phyloP scores from a whole-genome alignment of 2,329 filamentous ascomycete genomes.

The Hypocrella siamensis region DNA sequence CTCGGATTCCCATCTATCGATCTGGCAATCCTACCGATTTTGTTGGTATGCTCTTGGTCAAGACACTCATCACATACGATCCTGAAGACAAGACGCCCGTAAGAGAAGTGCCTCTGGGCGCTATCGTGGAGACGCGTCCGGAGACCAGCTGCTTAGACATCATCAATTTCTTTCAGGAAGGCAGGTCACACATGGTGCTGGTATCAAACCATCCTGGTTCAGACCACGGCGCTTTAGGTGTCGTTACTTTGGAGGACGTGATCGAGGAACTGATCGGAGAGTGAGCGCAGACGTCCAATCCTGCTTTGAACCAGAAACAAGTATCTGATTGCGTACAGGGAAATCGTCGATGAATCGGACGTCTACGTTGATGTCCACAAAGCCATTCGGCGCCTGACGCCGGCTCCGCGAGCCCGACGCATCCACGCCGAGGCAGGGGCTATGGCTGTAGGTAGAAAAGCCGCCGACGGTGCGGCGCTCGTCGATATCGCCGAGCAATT shows the following conservation, averaged over 20 bases:
- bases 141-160: constrained; percentile 97
- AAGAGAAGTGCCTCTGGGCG: constrained; percentile 80
- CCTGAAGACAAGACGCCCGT: constrained; percentile 83
- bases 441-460: constrained; percentile 15
- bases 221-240: constrained; percentile 75
- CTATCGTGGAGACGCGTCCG: constrained; percentile 83
- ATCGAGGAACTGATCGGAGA: constrained; percentile 98
- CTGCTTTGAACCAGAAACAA: too few species aligned
- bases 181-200: constrained; percentile 96
- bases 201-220: constrained; percentile 86
- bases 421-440: constrained; percentile 20
- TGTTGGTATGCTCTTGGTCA: constrained; percentile 93
- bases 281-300: constrained; percentile 36
- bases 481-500: constrained; percentile 26
- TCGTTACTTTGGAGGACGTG: constrained; percentile 92
- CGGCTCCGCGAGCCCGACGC: constrained; percentile 61
- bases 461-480: constrained; percentile 13
- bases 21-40: constrained; percentile 76
- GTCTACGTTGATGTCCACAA: constrained; percentile 98
- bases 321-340: constrained; percentile 33
- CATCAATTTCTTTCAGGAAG: constrained; percentile 99
- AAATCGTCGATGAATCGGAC: constrained; percentile 98
- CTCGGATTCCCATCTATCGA: constrained; percentile 84
- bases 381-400: constrained; percentile 77
- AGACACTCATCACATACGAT: constrained; percentile 97